Conservation (phyloP, 441 rosid genomes). For the Hura crepitans region DNA sequence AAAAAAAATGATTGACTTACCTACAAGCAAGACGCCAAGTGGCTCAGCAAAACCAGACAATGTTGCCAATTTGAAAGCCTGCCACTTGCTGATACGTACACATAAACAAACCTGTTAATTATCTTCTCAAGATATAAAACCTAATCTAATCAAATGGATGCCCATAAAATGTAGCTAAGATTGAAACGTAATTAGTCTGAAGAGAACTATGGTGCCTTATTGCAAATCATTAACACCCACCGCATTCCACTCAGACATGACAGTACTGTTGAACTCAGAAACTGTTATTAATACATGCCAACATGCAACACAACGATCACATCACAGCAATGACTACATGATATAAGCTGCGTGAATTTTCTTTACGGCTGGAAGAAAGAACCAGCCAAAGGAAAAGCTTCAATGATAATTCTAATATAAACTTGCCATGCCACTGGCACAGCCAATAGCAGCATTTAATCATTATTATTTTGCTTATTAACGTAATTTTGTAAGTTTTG, state of each 20-base stretch:
- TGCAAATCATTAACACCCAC: neutral
- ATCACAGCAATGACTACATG: too few species aligned
- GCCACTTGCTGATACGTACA: slow-evolving; percentile 84
- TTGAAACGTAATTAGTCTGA: neutral
- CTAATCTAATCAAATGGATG: too few species aligned
- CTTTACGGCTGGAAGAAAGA: too few species aligned
- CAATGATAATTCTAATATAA: too few species aligned
- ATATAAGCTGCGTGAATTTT: too few species aligned
- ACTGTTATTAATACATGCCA: neutral
- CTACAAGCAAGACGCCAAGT: slow-evolving; percentile 85
- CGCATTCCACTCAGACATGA: neutral
- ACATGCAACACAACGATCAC: too few species aligned
- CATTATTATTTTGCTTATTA: neutral
- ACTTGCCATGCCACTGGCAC: too few species aligned
- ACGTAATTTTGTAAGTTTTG: neutral
- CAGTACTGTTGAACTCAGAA: neutral
- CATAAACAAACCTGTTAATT: slow-evolving; percentile 19
- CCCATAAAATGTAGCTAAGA: too few species aligned
- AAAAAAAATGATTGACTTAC: slow-evolving; percentile 38
- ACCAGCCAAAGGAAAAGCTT: too few species aligned
- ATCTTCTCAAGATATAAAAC: neutral
- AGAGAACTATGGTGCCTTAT: neutral
- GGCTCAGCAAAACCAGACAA: slow-evolving; percentile 98
- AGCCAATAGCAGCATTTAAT: too few species aligned
- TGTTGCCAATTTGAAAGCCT: slow-evolving; percentile 93